Evolutionary conservation across 805 yeast genomes (phyloP).

Genomic region (Yarrowia divulgata): DNA sequence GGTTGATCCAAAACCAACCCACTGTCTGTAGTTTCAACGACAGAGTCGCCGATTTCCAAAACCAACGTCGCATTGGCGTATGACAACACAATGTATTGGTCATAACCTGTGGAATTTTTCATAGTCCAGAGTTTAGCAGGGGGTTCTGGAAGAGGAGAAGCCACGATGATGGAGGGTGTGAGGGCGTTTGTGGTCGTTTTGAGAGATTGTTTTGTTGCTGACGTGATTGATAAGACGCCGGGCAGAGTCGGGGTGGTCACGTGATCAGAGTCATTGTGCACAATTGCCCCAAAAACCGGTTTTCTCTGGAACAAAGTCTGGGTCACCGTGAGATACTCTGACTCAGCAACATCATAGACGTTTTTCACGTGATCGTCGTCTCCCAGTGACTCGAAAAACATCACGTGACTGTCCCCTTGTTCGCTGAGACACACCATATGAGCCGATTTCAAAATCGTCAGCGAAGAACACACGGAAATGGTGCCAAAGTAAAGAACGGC

Average conservation of each 20-base stretch:
- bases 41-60: slow-evolving; percentile 77
- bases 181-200: slow-evolving; percentile 47
- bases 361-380: slow-evolving; percentile 53
- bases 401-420: slow-evolving; percentile 67
- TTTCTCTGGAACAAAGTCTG: slow-evolving; percentile 30
- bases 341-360: background rate
- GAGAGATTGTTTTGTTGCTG: slow-evolving; percentile 42
- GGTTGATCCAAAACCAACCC: slow-evolving; percentile 63
- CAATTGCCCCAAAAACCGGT: slow-evolving; percentile 58
- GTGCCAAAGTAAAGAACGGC: slow-evolving; percentile 79
- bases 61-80: slow-evolving; percentile 73
- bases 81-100: slow-evolving; percentile 68
- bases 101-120: slow-evolving; percentile 54
- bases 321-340: background rate
- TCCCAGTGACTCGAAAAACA: slow-evolving; percentile 81
- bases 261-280: slow-evolving; percentile 49
- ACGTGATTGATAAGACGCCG: background rate
- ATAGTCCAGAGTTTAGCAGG: slow-evolving; percentile 73
- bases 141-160: slow-evolving; percentile 74
- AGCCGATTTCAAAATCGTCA: slow-evolving; percentile 76
- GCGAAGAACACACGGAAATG: slow-evolving; percentile 61
- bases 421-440: slow-evolving; percentile 73
- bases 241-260: background rate
- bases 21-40: slow-evolving; percentile 75
- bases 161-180: slow-evolving; percentile 63